phyloP scores from a whole-genome alignment of 139 green algal genomes.

The Chlorella sp. region DNA sequence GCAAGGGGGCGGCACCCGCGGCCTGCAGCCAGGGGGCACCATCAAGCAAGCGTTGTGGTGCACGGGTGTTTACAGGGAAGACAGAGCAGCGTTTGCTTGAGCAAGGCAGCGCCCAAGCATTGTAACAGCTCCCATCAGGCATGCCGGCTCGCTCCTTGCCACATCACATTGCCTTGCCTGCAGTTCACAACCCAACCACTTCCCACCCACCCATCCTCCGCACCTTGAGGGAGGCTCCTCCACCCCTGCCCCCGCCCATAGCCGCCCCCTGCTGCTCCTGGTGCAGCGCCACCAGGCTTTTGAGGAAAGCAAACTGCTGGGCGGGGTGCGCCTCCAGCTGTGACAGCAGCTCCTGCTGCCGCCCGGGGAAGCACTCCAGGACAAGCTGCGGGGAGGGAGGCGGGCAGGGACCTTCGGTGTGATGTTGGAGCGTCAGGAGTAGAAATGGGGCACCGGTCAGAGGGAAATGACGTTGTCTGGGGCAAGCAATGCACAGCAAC shows the following conservation, averaged over 20 bases:
- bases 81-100: too few relatives aligned
- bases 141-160: background rate
- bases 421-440: background rate
- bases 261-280: background rate
- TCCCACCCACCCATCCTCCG: background rate
- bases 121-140: background rate
- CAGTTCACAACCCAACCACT: background rate
- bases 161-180: too few relatives aligned
- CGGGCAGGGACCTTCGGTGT: background rate
- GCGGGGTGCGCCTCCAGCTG: constrained; percentile 33
- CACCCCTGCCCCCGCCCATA: background rate
- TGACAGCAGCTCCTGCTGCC: constrained; percentile 45
- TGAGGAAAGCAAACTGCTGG: constrained; percentile 52
- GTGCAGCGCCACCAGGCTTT: constrained; percentile 20
- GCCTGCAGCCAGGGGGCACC: constrained; percentile 5
- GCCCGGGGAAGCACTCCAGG: constrained; percentile 43
- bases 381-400: constrained; percentile 33
- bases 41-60: background rate
- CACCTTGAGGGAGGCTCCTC: constrained; percentile 13
- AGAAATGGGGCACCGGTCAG: background rate
- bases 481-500: background rate
- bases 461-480: too few relatives aligned
- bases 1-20: background rate
- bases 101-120: background rate
- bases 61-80: background rate